Conservation (phyloP, 202 grass and related monocot species). For the Digitaria exilis region DNA sequence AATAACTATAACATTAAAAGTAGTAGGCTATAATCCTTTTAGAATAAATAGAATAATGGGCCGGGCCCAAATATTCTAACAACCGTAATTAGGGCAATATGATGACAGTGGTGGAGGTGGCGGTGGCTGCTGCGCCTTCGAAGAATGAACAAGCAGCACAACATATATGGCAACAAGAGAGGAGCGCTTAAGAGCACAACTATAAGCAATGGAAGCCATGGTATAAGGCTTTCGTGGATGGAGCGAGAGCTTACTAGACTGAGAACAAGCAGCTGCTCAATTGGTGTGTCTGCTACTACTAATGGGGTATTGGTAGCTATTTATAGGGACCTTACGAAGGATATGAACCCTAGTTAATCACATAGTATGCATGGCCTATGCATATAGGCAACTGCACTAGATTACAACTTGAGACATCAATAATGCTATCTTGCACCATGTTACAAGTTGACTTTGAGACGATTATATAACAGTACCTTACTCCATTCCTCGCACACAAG, state of each 20-base stretch:
- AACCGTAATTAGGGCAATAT: neutral
- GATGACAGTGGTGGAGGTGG: neutral
- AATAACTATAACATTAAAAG: no score
- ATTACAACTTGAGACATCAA: neutral
- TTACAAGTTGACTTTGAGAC: neutral
- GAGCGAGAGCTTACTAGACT: no score
- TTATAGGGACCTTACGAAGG: neutral
- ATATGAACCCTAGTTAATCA: neutral
- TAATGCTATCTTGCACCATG: neutral
- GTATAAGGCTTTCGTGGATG: neutral
- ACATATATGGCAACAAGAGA: neutral
- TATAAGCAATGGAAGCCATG: neutral
- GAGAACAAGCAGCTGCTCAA: neutral
- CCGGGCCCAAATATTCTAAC: no score
- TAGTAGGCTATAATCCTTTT: no score
- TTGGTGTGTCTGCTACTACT: neutral
- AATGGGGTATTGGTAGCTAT: neutral
- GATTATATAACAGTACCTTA: neutral
- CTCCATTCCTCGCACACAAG: neutral
- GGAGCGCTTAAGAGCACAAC: neutral
- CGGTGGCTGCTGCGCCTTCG: neutral
- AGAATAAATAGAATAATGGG: no score
- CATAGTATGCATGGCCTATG: neutral
- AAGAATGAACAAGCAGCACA: neutral
- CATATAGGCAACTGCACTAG: neutral